Conservation (phyloP, 1,284 basidiomycete genomes). For the Ceratobasidium sp. region DNA sequence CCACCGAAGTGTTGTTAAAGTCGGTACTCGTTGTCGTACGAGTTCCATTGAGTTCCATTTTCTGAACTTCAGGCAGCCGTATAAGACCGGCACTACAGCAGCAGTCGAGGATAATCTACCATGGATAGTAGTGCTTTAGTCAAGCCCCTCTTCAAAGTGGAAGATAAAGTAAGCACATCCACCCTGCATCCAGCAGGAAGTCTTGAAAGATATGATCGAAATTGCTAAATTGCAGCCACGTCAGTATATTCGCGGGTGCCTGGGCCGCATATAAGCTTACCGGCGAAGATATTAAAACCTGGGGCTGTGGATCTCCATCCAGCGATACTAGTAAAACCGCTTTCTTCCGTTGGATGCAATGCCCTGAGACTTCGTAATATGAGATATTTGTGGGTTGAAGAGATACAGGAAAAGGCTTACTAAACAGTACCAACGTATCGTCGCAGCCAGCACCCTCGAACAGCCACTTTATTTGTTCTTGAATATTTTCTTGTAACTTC, state of each 20-base stretch:
- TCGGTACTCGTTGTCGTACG: no score
- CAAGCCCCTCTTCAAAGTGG: not conserved
- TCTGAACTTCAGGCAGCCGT: constrained; percentile 2
- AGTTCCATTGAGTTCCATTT: not conserved
- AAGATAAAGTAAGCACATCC: not conserved
- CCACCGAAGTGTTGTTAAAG: not conserved
- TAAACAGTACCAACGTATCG: constrained; percentile 13
- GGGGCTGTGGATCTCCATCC: not conserved
- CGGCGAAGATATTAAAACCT: not conserved
- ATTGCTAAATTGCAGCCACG: not conserved
- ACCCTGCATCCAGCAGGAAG: constrained; percentile 14
- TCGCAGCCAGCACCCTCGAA: constrained; percentile 5
- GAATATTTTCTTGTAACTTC: not conserved
- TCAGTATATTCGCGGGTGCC: no score
- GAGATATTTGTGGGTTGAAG: not conserved
- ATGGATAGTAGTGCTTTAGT: not conserved
- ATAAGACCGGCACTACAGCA: constrained; percentile 9
- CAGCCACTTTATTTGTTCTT: not conserved
- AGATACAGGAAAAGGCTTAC: not conserved
- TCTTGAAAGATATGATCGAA: not conserved
- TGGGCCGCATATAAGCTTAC: not conserved
- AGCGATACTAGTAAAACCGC: not conserved
- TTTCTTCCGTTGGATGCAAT: not conserved
- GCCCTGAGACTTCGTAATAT: constrained; percentile 7
- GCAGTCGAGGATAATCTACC: constrained; percentile 12